Percentiles rank a stretch among this genome's conserved stretches.
Conservation (phyloP, 371 early-diverging fungal species). For the Mucor circinelloides region DNA sequence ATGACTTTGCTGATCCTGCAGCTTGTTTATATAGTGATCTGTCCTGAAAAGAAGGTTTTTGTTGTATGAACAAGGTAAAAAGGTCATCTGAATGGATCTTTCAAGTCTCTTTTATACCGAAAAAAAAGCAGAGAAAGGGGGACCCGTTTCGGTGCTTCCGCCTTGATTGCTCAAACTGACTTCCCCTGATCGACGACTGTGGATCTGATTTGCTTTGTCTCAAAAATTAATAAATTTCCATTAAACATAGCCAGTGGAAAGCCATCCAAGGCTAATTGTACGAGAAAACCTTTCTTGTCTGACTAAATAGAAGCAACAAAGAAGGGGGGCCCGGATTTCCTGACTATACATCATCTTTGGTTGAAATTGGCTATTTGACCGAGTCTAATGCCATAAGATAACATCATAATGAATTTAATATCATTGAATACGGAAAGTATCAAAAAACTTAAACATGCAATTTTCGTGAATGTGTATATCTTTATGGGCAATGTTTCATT, state of each 20-base stretch:
- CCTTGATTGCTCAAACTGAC: not conserved
- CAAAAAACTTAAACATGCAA: not conserved
- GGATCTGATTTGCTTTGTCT: conserved; percentile 10
- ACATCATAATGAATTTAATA: not conserved
- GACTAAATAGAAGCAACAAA: not conserved
- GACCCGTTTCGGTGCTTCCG: not conserved
- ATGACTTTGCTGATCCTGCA: conserved; percentile 9
- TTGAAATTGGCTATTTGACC: not conserved
- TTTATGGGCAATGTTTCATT: conserved; percentile 1
- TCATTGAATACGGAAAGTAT: not conserved
- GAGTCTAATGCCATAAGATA: not conserved
- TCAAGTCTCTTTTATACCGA: not conserved
- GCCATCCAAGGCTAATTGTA: not conserved
- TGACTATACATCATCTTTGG: not conserved
- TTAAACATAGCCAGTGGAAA: conserved; percentile 1
- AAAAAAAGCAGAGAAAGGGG: not conserved
- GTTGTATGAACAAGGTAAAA: not conserved
- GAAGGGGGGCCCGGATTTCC: not conserved
- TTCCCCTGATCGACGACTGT: conserved; percentile 3
- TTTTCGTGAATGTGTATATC: not conserved
- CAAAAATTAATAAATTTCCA: not conserved
- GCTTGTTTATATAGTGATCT: not conserved
- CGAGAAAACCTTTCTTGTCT: not conserved
- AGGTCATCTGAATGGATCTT: not conserved
- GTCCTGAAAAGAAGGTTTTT: not conserved